These are phyloP conservation scores for Cystoderma amianthinum DNA, from an alignment of 768 basidiomycete genomes.

Conservation along the genomic window DNA sequence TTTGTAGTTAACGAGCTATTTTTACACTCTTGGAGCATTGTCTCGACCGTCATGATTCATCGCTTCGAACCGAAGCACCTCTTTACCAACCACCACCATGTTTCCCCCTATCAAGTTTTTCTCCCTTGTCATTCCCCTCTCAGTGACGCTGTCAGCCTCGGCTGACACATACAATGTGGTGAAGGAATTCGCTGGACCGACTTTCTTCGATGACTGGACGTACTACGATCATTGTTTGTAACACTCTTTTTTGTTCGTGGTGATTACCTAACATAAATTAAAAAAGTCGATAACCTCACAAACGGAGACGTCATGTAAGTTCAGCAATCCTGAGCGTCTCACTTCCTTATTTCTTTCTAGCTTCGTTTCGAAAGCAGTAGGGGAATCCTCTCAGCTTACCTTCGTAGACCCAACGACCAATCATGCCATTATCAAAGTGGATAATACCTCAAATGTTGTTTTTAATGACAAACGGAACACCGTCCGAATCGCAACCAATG, in stretches of 20 bases:
- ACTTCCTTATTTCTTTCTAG: constrained; percentile 16
- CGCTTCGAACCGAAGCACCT: too few species aligned
- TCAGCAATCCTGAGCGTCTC: neutral
- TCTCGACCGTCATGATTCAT: too few species aligned
- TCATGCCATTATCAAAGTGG: constrained; percentile 72
- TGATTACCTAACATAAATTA: neutral
- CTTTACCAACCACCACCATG: too few species aligned
- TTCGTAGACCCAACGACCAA: constrained; percentile 58
- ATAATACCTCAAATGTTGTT: constrained; percentile 52
- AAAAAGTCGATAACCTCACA: constrained; percentile 60
- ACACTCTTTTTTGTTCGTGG: neutral
- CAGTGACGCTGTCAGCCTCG: too few species aligned
- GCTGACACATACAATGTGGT: constrained; percentile 38
- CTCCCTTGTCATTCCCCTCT: too few species aligned
- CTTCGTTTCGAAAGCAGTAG: constrained; percentile 42
- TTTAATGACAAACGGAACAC: constrained; percentile 58
- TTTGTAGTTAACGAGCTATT: too few species aligned
- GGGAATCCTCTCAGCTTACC: constrained; percentile 42
- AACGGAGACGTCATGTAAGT: constrained; percentile 53
- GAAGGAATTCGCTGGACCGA: constrained; percentile 50
- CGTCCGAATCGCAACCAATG: constrained; percentile 54
- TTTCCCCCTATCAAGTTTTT: too few species aligned
- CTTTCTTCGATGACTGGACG: constrained; percentile 64
- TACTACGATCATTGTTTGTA: constrained; percentile 52
- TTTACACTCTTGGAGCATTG: too few species aligned